A percentile compares a stretch with the other conserved stretches of the same genome.
Conservation (phyloP, 208 protist genomes). For the Strigomonas culicis region DNA sequence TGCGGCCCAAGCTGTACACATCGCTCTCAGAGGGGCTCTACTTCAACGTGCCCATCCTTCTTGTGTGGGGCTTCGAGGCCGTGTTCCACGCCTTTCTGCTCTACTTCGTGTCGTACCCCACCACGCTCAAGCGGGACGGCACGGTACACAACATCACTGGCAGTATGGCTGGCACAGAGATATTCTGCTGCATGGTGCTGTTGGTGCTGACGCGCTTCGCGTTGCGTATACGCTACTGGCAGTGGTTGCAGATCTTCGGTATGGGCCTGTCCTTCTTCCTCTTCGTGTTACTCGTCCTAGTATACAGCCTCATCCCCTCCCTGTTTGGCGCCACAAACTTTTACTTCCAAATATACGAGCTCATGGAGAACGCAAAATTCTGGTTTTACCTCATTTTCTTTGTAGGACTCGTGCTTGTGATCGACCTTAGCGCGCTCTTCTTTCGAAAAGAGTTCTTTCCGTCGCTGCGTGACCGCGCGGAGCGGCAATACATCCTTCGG, state of each 20-base stretch:
- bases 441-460: slow-evolving; percentile 59
- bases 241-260: slow-evolving; percentile 59
- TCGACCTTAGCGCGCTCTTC: slow-evolving; percentile 49
- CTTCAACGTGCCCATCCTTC: slow-evolving; percentile 48
- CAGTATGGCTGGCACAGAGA: slow-evolving; percentile 46
- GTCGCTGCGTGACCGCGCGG: slow-evolving; percentile 53
- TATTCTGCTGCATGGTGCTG: slow-evolving; percentile 67
- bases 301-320: slow-evolving; percentile 59
- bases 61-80: slow-evolving; percentile 60
- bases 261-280: slow-evolving; percentile 48
- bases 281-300: slow-evolving; percentile 40
- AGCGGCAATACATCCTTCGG: slow-evolving; percentile 33
- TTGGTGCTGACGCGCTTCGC: slow-evolving; percentile 64
- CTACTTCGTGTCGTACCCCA: slow-evolving; percentile 67
- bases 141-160: slow-evolving; percentile 41
- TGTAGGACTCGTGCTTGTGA: slow-evolving; percentile 34
- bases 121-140: slow-evolving; percentile 23
- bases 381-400: slow-evolving; percentile 76
- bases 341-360: slow-evolving; percentile 68
- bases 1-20: slow-evolving; percentile 70
- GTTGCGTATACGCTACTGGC: slow-evolving; percentile 74
- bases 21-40: slow-evolving; percentile 66
- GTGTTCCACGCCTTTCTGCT: slow-evolving; percentile 53
- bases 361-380: slow-evolving; percentile 59
- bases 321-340: slow-evolving; percentile 47